Evolutionary conservation across 371 early-diverging fungal species (phyloP).

Genomic region (Mortierella sp.): DNA sequence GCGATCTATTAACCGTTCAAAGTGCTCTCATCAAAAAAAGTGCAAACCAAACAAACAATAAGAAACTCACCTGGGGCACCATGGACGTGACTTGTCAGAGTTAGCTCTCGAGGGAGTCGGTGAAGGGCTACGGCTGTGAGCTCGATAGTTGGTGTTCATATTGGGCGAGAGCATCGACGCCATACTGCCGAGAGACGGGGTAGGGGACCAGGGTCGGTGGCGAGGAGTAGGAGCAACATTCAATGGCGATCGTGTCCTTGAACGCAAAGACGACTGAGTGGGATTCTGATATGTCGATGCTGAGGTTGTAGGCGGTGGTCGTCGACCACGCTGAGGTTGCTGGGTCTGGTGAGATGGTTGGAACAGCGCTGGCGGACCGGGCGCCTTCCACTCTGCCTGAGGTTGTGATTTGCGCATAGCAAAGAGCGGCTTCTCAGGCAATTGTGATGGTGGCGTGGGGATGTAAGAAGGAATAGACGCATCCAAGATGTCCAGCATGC

Average conservation of each 20-base stretch:
- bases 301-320: conserved; percentile 24
- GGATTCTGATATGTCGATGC: conserved; percentile 12
- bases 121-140: conserved; percentile 37
- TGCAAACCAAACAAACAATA: background rate
- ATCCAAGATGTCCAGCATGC: conserved; percentile 55
- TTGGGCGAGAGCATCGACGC: conserved; percentile 44
- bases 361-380: conserved; percentile 23
- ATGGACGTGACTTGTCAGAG: conserved; percentile 54
- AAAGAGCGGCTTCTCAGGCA: conserved; percentile 53
- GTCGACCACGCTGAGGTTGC: conserved; percentile 48
- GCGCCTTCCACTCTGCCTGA: conserved; percentile 26
- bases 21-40: background rate
- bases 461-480: conserved; percentile 38
- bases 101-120: conserved; percentile 33
- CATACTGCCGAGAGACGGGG: conserved; percentile 31
- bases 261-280: background rate
- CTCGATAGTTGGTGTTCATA: conserved; percentile 16
- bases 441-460: conserved; percentile 32
- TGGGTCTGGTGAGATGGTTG: conserved; percentile 30
- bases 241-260: conserved; percentile 28
- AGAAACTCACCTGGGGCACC: conserved; percentile 49
- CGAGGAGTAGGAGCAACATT: conserved; percentile 15
- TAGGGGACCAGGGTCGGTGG: conserved; percentile 51
- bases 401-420: conserved; percentile 38
- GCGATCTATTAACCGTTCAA: background rate